phyloP scores from a whole-genome alignment of 2,329 filamentous ascomycete species.

The Cladosporium sp. region DNA sequence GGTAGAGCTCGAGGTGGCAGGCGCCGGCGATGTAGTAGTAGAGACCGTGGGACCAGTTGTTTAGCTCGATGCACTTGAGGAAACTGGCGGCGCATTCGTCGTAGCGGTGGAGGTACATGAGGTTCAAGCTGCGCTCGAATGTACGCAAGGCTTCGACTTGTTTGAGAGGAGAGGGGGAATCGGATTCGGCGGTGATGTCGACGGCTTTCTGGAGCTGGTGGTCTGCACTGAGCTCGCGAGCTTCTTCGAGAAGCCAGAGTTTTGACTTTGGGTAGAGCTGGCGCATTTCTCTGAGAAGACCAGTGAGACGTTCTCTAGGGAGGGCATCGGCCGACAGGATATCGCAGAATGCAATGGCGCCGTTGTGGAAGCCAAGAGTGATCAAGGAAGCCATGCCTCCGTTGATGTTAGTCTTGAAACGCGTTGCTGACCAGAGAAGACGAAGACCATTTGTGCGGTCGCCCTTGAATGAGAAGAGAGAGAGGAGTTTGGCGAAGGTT shows the following conservation, averaged over 20 bases:
- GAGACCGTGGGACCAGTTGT: constrained; percentile 86
- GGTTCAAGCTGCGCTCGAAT: constrained; percentile 79
- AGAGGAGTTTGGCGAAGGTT: constrained; percentile 81
- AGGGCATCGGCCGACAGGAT: constrained; percentile 73
- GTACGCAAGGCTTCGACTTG: constrained; percentile 83
- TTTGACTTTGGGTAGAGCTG: constrained; percentile 75
- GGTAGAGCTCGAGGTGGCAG: constrained; percentile 79
- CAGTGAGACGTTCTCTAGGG: constrained; percentile 67
- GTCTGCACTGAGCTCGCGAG: constrained; percentile 70
- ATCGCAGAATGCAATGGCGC: constrained; percentile 81
- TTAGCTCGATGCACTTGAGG: constrained; percentile 69
- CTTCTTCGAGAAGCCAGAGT: constrained; percentile 87
- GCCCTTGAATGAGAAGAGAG: constrained; percentile 86
- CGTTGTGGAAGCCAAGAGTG: constrained; percentile 85
- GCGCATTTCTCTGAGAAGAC: constrained; percentile 73
- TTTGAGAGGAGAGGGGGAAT: constrained; percentile 67
- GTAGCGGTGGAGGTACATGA: constrained; percentile 80
- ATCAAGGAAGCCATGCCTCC: constrained; percentile 85
- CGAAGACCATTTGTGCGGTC: constrained; percentile 79
- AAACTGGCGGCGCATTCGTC: constrained; percentile 73
- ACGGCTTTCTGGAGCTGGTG: constrained; percentile 69
- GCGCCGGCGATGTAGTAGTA: constrained; percentile 87
- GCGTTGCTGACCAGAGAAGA: constrained; percentile 88
- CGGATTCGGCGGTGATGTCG: constrained; percentile 50
- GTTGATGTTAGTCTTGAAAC: constrained; percentile 78